Base-by-base conservation (phyloP, 164 flowering plant species). In the Platanus orientalis region DNA sequence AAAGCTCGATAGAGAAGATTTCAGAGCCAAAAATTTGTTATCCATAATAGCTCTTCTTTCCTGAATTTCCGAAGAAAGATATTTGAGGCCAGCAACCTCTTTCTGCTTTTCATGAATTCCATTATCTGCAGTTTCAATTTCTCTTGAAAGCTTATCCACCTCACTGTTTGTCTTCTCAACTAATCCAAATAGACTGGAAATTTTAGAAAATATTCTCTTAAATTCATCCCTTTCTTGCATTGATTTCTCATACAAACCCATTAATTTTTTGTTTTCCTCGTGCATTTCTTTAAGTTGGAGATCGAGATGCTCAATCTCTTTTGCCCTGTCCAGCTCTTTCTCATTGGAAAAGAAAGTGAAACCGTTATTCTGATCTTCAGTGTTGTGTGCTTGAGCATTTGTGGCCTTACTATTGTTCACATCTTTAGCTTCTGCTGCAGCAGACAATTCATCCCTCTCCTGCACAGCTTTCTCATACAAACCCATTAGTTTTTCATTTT, bases 231-330 rank as follows among this genome's bases (percentile, higher is more conserved):
- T 66, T n/a, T 90, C 94, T 52, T 81, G 83, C 94, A 90, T 90
- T 53, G 92, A 92, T 44, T 77, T 80, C 79, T 93, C 98, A 74
- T 88, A 93, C 60, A 93, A 64, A 57, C 79, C 77, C 90, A 93
- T 68, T 32, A 93, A 63, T 62, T 76, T 85, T 14, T 89, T 97
- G 70, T 93, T 90, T 72, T 93, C 98, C 73, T 90, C 98, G 58
- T 85, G 88, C 89, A 90, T 70, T 66, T 92, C 96, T 25, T 53
- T 44, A 56, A 90, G 90, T 68, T 92, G 92, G 23, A 76, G 75
- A 61, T 86, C 82, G 30, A 90, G 70, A 39, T 76, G 68, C 61
- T 82, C 83, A 54, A 76, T 40, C 49, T 58, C 73, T 54, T 54
- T 63, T 58, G 55, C 63, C 71, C 49, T 57, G 42, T 73, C 78